Evolutionary conservation across 179 eudicot genomes (phyloP).

Genomic region (Carnegiea gigantea): DNA sequence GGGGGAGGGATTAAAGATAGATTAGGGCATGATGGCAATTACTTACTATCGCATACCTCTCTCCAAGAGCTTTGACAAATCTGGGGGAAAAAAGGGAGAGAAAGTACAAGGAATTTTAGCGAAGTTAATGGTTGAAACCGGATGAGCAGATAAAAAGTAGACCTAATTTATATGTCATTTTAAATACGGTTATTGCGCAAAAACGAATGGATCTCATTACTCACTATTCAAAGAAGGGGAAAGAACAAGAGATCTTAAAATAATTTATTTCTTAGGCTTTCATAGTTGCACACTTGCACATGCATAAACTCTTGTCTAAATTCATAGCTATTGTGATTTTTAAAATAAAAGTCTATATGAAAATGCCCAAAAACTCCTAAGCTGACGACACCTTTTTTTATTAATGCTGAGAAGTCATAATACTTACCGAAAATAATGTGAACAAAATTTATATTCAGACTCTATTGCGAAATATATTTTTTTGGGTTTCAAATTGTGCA

Average conservation of each 20-base stretch:
- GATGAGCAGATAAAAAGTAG: not conserved
- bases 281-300: too few relatives aligned
- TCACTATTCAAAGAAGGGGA: not conserved
- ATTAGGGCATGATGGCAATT: not conserved
- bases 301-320: too few relatives aligned
- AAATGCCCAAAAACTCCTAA: too few relatives aligned
- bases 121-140: not conserved
- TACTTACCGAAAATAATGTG: too few relatives aligned
- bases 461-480: too few relatives aligned
- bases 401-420: too few relatives aligned
- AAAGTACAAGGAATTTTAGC: not conserved
- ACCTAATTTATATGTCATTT: not conserved
- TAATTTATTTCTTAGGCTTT: not conserved
- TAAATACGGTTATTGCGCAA: not conserved
- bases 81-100: not conserved
- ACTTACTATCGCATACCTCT: not conserved
- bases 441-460: too few relatives aligned
- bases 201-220: not conserved
- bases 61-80: not conserved
- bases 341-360: too few relatives aligned
- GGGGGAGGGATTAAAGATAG: not conserved
- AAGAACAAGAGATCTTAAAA: not conserved
- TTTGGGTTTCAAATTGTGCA: too few relatives aligned
- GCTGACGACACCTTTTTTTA: too few relatives aligned
- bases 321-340: too few relatives aligned